These are phyloP conservation scores for Backusella liffmaniae DNA, from an alignment of 192 early-diverging fungal genomes.

Conservation along the genomic window DNA sequence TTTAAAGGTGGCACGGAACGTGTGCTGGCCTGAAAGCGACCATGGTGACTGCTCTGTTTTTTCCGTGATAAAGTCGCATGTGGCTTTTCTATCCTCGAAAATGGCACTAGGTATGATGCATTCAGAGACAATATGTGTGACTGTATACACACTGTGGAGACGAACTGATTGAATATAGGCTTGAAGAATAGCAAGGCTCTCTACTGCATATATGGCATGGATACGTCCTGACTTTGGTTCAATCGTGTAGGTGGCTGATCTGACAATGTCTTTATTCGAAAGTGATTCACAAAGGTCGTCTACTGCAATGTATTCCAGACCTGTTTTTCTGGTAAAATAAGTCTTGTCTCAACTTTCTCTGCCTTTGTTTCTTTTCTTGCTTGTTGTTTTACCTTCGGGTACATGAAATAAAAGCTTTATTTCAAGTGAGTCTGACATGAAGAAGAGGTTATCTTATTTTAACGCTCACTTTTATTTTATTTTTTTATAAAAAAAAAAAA, in stretches of 20 bases:
- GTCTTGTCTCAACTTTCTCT: neutral
- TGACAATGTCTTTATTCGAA: neutral
- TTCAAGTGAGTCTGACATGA: neutral
- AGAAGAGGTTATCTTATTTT: no score
- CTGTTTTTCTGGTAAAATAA: constrained; percentile 3
- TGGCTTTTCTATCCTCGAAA: constrained; percentile 4
- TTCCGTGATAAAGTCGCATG: constrained; percentile 4
- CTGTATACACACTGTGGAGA: neutral
- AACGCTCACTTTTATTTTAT: no score
- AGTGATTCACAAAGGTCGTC: constrained; percentile 2
- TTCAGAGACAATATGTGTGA: neutral
- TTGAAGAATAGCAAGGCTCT: neutral
- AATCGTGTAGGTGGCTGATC: neutral
- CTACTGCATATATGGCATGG: neutral
- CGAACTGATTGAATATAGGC: neutral
- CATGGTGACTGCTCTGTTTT: neutral
- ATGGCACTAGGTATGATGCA: neutral
- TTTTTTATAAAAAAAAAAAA: no score
- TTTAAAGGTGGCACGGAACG: constrained; percentile 26
- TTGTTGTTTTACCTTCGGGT: constrained; percentile 11
- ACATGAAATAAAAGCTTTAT: constrained; percentile 22
- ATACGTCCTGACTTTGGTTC: constrained; percentile 11
- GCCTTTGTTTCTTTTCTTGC: neutral
- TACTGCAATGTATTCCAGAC: constrained; percentile 10
- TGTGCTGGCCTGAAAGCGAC: neutral